These are phyloP conservation scores for Saposhnikovia divaricata DNA, from an alignment of 129 eudicot species.

Conservation along the genomic window DNA sequence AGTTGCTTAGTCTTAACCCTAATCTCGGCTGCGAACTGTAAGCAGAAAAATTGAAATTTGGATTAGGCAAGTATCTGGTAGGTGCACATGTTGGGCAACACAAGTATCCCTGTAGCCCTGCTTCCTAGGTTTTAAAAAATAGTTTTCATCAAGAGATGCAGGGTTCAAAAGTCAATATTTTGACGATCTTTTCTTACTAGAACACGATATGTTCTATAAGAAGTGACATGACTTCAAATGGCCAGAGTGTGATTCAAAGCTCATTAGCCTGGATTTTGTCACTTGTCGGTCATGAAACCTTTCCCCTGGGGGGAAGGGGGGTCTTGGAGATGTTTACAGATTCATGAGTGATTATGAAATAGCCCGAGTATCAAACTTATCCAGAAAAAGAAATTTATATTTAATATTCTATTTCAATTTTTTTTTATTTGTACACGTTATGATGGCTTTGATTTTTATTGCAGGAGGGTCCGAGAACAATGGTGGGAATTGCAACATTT, in stretches of 20 bases:
- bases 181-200: background rate
- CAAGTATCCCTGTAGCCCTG: background rate
- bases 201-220: background rate
- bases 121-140: background rate
- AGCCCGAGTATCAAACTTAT: background rate
- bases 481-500: constrained; percentile 97
- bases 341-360: background rate
- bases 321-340: background rate
- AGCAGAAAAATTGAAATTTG: too few relatives aligned
- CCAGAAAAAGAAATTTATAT: background rate
- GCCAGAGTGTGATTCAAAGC: background rate
- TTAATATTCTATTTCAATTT: background rate
- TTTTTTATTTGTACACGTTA: background rate
- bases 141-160: background rate
- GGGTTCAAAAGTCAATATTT: background rate
- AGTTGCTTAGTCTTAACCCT: background rate
- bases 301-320: too few relatives aligned
- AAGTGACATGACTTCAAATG: background rate
- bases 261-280: background rate
- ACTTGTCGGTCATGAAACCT: too few relatives aligned
- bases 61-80: background rate
- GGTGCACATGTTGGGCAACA: background rate
- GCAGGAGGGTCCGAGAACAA: constrained; percentile 94
- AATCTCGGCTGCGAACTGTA: background rate
- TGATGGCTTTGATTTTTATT: constrained; percentile 10